Base-by-base conservation (phyloP, 495 filamentous ascomycete genomes). In the Penicillium fimorum region DNA sequence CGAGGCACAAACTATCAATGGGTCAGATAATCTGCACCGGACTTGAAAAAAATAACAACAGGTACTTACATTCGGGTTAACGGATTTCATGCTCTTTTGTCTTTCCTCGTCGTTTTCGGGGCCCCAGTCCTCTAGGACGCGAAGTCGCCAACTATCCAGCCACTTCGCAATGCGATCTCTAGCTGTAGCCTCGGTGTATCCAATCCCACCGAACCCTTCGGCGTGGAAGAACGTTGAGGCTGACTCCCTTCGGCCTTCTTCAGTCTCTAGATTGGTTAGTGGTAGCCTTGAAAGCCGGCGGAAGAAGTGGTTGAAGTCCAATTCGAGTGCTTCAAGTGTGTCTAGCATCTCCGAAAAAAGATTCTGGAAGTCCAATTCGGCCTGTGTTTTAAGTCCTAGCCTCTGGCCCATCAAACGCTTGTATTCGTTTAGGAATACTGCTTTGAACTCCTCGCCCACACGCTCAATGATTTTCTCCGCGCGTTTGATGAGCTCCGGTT, bases 281-380 rank as follows among this genome's bases (percentile, higher is more conserved):
- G 70, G 73, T 15, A 95, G 55, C 4, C 70, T 59, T 10, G 84
- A 84, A 0, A 98, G 75, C 5, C 85, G 82, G 2, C 94, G 79
- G 81, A 97, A 97, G 69, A 92, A 92, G 57, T 91, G 88, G 63
- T 93, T 88, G 75, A 95, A 98, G 68, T 98, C 94, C 22, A 98
- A 71, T 59, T 91, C 85, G 27, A 90, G 70, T 4, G 79, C 78
- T 63, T 96, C 89, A 62, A 98, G 76, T 0, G 84, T 85, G 64
- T 96, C 91, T n/a, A 98, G 75, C 13, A 91, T 69, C 46, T 89
- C 87, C 11, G 85, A 88, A 60, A 89, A 92, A 4, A 97, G 68
- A 1, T 72, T 65, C 27, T 93, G 79, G 59, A 97, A 96, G 66
- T 97, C 94, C 0, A 76, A 75, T 9, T 87, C 81, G 50, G 85